Evolutionary conservation across 768 basidiomycete species (phyloP).

Genomic region (Polyporus arcularius): DNA sequence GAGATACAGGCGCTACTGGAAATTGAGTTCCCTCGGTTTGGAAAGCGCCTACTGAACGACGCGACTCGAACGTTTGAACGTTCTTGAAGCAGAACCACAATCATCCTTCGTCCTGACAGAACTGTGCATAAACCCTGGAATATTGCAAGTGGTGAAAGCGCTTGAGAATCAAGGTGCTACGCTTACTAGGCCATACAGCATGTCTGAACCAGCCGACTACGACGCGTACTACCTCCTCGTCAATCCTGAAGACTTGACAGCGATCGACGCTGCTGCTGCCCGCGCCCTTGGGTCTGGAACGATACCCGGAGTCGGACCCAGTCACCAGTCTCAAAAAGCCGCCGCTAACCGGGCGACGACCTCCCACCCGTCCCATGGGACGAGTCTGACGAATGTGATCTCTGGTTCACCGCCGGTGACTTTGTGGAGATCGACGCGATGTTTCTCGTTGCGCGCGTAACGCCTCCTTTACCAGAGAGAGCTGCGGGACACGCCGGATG

Average conservation of each 20-base stretch:
- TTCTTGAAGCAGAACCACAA: too few relatives aligned
- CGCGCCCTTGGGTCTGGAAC: neutral
- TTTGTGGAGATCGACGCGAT: constrained; percentile 50
- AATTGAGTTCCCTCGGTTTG: constrained; percentile 3
- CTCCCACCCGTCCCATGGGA: constrained; percentile 30
- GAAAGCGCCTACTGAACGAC: neutral
- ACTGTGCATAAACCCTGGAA: too few relatives aligned
- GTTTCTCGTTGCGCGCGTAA: constrained; percentile 19
- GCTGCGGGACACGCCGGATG: neutral
- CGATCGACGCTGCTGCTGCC: constrained; percentile 14
- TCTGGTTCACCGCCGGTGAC: constrained; percentile 61
- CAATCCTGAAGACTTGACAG: constrained; percentile 19
- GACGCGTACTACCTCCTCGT: constrained; percentile 24
- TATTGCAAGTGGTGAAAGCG: neutral
- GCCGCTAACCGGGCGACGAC: neutral
- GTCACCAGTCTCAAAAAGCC: too few relatives aligned
- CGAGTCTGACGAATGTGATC: constrained; percentile 50
- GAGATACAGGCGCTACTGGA: neutral
- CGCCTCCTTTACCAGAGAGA: neutral
- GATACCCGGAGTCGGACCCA: neutral
- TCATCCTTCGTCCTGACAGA: neutral
- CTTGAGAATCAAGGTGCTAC: neutral
- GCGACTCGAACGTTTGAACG: too few relatives aligned
- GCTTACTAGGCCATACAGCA: neutral
- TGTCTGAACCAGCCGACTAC: constrained; percentile 24